A percentile compares a stretch with the other conserved stretches of the same genome.
These are phyloP conservation scores for Cryptococcus floricola DNA, from an alignment of 1,284 basidiomycete genomes.

Conservation along the genomic window DNA sequence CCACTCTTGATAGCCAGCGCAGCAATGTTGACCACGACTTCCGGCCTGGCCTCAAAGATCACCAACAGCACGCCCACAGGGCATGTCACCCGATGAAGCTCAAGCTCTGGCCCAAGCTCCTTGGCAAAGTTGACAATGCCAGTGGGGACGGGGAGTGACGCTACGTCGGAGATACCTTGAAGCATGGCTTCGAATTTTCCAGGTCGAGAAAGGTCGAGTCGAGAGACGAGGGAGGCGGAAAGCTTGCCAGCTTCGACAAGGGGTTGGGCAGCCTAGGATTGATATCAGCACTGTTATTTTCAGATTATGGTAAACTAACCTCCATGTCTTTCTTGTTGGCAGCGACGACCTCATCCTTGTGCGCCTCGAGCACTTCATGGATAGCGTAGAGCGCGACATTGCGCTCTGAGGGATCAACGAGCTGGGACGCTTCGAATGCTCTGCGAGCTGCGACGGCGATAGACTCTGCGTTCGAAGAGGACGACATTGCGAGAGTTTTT, in stretches of 20 bases:
- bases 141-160: conserved; percentile 76
- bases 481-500: background rate
- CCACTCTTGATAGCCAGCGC: conserved; percentile 94
- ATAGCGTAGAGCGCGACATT: conserved; percentile 69
- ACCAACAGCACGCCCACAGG: conserved; percentile 95
- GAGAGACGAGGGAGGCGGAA: conserved; percentile 72
- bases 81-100: conserved; percentile 90
- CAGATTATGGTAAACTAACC: conserved; percentile 51
- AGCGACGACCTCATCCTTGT: conserved; percentile 64
- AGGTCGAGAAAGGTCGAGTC: conserved; percentile 76
- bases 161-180: conserved; percentile 83
- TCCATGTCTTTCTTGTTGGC: conserved; percentile 78
- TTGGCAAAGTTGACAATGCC: conserved; percentile 84
- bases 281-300: background rate
- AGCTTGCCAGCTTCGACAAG: conserved; percentile 80
- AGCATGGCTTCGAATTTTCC: conserved; percentile 96
- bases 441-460: conserved; percentile 73
- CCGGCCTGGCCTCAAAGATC: conserved; percentile 96
- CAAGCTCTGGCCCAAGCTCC: conserved; percentile 76
- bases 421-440: conserved; percentile 81
- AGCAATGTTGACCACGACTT: conserved; percentile 97
- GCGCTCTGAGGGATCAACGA: conserved; percentile 65
- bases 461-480: conserved; percentile 40
- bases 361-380: conserved; percentile 60
- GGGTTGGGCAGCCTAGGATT: conserved; percentile 62